Base-by-base conservation (phyloP, 1,139 yeast species). In the Magnusiomyces ingens region DNA sequence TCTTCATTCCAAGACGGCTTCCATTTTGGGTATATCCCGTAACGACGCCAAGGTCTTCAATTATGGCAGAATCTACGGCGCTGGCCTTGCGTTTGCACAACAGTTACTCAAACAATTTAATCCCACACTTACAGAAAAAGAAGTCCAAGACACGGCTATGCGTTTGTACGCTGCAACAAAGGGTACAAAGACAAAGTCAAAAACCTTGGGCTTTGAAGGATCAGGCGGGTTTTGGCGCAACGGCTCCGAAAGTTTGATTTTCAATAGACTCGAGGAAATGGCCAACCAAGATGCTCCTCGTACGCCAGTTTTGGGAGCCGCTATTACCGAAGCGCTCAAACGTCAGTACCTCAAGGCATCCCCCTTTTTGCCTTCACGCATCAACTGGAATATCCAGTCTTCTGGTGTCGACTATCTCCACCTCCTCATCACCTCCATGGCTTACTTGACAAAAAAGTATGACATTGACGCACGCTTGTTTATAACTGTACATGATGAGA, bases 351-450 rank as follows among this genome's bases (percentile, higher is more conserved):
- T 94, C 63, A 80, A 80, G 55, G 74, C 79, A 47, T 82, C 82
- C 55, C 73, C 79, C 1, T 93, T 85, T 67, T 71, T 93, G 62
- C 94, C 99, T 0, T 89, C 97, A 1, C 72, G 99, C 63, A 85
- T 91, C 59, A 94, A 94, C 65, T 94, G 99, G 99, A 88, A 96
- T 0, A 94, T 94, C 64, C 99, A 94, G 67, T 89, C 97, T 44
- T 89, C 97, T 0, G 99, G 99, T 44, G 99, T 94, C 17, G 99
- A 94, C 67, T 94, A 94, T 66, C 74, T 94, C 52, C 99, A 94
- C 67, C 69, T 94, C 45, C 69, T 94, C 54, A 78, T 93, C 54
- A 80, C 90, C 3, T 82, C 96, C 0, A 93, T 94, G 98, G 88
- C 89, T 57, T 88, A 89, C 64, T 74, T 94, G 60, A 75, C 80